A percentile compares a stretch with the other conserved stretches of the same genome.
These are phyloP conservation scores for Suillus luteus DNA, from an alignment of 768 basidiomycete genomes.

Conservation along the genomic window DNA sequence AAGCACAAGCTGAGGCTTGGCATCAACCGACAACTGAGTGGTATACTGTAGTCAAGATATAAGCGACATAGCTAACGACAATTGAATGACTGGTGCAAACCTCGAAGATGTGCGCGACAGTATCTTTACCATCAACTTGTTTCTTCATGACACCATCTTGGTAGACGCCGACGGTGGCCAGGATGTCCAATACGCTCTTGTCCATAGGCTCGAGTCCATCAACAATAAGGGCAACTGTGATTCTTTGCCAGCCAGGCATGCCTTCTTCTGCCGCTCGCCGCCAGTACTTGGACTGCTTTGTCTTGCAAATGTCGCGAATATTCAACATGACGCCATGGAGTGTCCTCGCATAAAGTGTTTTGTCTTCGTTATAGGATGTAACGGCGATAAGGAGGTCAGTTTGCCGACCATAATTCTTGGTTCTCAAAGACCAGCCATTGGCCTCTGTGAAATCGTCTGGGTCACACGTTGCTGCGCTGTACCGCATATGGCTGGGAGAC, in stretches of 20 bases:
- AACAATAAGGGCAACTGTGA: conserved; percentile 86
- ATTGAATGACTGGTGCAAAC: conserved; percentile 37
- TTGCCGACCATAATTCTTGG: conserved; percentile 82
- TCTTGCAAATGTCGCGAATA: conserved; percentile 96
- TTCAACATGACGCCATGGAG: conserved; percentile 97
- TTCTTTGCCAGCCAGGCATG: conserved; percentile 86
- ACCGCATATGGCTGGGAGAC: conserved; percentile 74
- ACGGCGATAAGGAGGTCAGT: conserved; percentile 95
- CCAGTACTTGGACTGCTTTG: conserved; percentile 94
- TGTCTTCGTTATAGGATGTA: conserved; percentile 93
- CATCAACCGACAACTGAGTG: conserved; percentile 91
- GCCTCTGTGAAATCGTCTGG: conserved; percentile 85
- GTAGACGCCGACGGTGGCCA: conserved; percentile 90
- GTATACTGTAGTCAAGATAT: conserved; percentile 67
- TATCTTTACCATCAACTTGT: conserved; percentile 84
- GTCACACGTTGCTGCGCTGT: conserved; percentile 89
- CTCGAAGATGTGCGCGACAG: conserved; percentile 95
- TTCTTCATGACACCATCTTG: conserved; percentile 97
- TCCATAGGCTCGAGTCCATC: conserved; percentile 96
- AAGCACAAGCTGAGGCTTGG: conserved; percentile 86
- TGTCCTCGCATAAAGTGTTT: conserved; percentile 87
- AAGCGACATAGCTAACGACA: conserved; percentile 8
- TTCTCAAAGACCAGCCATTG: conserved; percentile 82
- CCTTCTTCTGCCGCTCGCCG: conserved; percentile 80
- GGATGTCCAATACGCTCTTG: conserved; percentile 87